Evolutionary conservation across 2,329 filamentous ascomycete genomes (phyloP).

Genomic region (Aspergillus transmontanensis): DNA sequence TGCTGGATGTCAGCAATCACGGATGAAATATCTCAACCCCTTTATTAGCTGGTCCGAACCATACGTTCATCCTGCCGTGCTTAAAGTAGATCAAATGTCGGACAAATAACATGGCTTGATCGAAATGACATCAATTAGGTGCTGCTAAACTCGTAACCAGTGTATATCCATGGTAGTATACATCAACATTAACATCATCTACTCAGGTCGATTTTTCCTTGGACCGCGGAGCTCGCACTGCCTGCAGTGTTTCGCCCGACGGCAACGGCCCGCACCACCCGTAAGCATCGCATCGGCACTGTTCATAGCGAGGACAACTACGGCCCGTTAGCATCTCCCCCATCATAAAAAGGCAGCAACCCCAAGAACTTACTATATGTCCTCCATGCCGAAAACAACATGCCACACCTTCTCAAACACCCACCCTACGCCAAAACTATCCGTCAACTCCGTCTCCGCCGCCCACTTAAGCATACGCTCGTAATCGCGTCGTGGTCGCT

Average conservation of each 20-base stretch:
- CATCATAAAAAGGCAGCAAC: too few relatives aligned
- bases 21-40: neutral
- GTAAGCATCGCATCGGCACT: constrained; percentile 34
- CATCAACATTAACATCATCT: constrained; percentile 9
- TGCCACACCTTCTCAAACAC: constrained; percentile 39
- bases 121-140: constrained; percentile 1
- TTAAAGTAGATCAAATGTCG: neutral
- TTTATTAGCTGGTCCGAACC: neutral
- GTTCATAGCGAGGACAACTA: constrained; percentile 32
- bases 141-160: constrained; percentile 3
- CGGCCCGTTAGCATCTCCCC: neutral
- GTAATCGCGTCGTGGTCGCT: constrained; percentile 32
- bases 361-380: constrained; percentile 25
- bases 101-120: neutral
- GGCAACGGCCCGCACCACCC: constrained; percentile 34
- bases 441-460: constrained; percentile 30
- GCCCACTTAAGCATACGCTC: constrained; percentile 37
- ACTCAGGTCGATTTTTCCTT: constrained; percentile 11
- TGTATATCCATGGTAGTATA: constrained; percentile 12
- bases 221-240: constrained; percentile 18
- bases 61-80: neutral
- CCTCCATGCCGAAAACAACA: constrained; percentile 34
- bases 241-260: constrained; percentile 31
- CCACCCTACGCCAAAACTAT: constrained; percentile 34
- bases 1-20: neutral